Evolutionary conservation across 495 filamentous ascomycete genomes (phyloP).

Genomic region (Penicillium riverlandense): DNA sequence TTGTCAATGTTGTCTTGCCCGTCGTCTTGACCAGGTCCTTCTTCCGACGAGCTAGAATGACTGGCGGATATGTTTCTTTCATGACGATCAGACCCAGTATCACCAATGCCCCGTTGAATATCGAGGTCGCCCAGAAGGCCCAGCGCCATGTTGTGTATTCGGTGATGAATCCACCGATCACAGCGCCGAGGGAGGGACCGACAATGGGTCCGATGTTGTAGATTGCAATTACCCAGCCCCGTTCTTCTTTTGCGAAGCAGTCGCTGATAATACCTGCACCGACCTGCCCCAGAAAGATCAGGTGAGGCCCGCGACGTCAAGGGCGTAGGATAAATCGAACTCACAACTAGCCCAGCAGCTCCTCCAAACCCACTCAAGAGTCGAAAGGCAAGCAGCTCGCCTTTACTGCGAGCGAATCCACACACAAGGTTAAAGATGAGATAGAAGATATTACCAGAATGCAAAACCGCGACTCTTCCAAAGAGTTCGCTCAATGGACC

Average conservation of each 20-base stretch:
- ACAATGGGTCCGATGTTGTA: slow-evolving; percentile 46
- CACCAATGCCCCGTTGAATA: slow-evolving; percentile 43
- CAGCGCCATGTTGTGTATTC: slow-evolving; percentile 52
- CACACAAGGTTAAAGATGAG: slow-evolving; percentile 48
- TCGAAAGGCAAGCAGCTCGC: slow-evolving; percentile 42
- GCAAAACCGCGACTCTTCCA: slow-evolving; percentile 46
- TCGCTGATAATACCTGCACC: slow-evolving; percentile 18
- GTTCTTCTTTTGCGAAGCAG: slow-evolving; percentile 36
- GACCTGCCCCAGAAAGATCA: slow-evolving; percentile 3
- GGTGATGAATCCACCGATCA: slow-evolving; percentile 44
- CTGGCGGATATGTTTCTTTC: slow-evolving; percentile 49
- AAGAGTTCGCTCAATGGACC: slow-evolving; percentile 56
- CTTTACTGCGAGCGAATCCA: slow-evolving; percentile 39
- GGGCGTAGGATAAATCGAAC: neutral
- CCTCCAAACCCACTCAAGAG: slow-evolving; percentile 45
- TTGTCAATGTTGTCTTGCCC: neutral
- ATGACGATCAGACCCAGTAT: slow-evolving; percentile 45
- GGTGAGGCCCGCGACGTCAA: neutral
- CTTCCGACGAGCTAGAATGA: slow-evolving; percentile 8
- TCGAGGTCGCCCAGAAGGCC: slow-evolving; percentile 44
- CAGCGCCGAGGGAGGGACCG: slow-evolving; percentile 43
- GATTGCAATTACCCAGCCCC: slow-evolving; percentile 46
- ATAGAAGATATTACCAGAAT: slow-evolving; percentile 44
- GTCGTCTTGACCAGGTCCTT: neutral
- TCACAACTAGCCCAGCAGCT: slow-evolving; percentile 28